These are phyloP conservation scores for Mucor ambiguus DNA, from an alignment of 371 early-diverging fungal genomes.

Conservation along the genomic window DNA sequence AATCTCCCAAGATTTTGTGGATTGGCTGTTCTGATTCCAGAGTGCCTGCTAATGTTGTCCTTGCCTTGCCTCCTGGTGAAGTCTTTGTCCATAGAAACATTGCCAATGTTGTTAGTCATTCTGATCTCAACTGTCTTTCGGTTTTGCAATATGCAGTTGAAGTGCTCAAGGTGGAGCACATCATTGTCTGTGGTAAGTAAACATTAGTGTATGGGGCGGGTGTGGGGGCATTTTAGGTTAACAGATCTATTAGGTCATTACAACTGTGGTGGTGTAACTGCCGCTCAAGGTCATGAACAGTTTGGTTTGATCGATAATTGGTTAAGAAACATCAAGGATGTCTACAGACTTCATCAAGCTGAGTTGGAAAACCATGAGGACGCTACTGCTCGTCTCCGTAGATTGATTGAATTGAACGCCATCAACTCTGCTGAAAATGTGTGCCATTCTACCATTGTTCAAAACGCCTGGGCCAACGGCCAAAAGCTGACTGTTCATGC, in stretches of 20 bases:
- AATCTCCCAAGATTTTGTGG: slow-evolving; percentile 90
- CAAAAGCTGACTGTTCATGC: slow-evolving; percentile 82
- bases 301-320: slow-evolving; percentile 87
- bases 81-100: slow-evolving; percentile 96
- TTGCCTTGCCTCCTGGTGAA: slow-evolving; percentile 79
- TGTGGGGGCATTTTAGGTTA: neutral
- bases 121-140: slow-evolving; percentile 82
- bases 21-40: slow-evolving; percentile 95
- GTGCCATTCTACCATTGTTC: slow-evolving; percentile 74
- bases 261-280: slow-evolving; percentile 86
- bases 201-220: neutral
- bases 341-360: slow-evolving; percentile 60
- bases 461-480: slow-evolving; percentile 82
- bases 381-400: slow-evolving; percentile 46
- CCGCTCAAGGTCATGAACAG: slow-evolving; percentile 64
- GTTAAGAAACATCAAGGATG: slow-evolving; percentile 79
- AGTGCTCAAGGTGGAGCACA: slow-evolving; percentile 87
- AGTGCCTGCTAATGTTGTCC: slow-evolving; percentile 74
- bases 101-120: slow-evolving; percentile 84
- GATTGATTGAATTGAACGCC: slow-evolving; percentile 78
- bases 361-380: slow-evolving; percentile 52
- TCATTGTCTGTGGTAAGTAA: slow-evolving; percentile 82
- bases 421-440: slow-evolving; percentile 75
- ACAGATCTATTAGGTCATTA: slow-evolving; percentile 66
- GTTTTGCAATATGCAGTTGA: slow-evolving; percentile 94